phyloP scores from a whole-genome alignment of 1,284 basidiomycete species.

The Sporisorium scitamineum region DNA sequence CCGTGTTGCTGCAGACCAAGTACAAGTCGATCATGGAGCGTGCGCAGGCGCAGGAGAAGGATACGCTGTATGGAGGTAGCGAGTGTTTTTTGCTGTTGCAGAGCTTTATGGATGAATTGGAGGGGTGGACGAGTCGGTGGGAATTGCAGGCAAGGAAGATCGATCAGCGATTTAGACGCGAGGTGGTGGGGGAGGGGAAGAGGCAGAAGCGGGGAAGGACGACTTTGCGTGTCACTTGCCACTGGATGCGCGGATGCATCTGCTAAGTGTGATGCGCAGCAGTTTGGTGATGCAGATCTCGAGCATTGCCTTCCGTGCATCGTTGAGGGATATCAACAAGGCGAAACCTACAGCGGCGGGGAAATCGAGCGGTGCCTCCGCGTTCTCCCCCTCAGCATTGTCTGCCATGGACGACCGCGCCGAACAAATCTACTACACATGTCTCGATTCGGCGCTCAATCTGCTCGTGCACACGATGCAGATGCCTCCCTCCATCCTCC shows the following conservation, averaged over 20 bases:
- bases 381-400: conserved; percentile 31
- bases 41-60: conserved; percentile 46
- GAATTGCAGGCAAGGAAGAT: conserved; percentile 49
- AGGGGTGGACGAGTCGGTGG: conserved; percentile 44
- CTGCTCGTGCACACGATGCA: conserved; percentile 41
- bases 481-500: conserved; percentile 34
- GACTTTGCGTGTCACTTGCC: conserved; percentile 25
- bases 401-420: conserved; percentile 46
- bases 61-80: conserved; percentile 37
- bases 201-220: not conserved
- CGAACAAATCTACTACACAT: conserved; percentile 50
- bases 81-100: conserved; percentile 47
- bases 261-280: conserved; percentile 45
- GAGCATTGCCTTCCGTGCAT: conserved; percentile 45
- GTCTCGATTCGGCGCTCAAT: conserved; percentile 48
- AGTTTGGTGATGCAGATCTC: conserved; percentile 54
- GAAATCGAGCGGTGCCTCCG: conserved; percentile 15
- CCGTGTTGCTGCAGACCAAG: conserved; percentile 49
- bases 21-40: conserved; percentile 55
- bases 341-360: conserved; percentile 22
- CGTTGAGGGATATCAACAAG: conserved; percentile 50
- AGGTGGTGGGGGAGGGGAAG: not conserved
- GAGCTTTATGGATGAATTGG: conserved; percentile 49
- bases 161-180: conserved; percentile 30
- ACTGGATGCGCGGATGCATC: conserved; percentile 31